A percentile compares a stretch with the other conserved stretches of the same genome.
Evolutionary conservation across 495 filamentous ascomycete species (phyloP).

Genomic region (Hypoxylon subgilvum): DNA sequence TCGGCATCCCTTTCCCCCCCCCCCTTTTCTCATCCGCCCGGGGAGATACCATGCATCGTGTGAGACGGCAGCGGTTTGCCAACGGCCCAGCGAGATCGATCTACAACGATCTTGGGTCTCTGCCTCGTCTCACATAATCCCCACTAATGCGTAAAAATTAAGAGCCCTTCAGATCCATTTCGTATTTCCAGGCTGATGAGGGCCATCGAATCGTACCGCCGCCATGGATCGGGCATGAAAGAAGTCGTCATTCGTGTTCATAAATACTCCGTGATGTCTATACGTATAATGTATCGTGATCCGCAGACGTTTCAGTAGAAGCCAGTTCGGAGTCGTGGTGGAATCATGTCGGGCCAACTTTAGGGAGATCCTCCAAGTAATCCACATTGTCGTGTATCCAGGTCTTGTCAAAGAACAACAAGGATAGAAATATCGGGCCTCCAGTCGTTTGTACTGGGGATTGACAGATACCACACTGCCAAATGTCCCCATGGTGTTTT

Average conservation of each 20-base stretch:
- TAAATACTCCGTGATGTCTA: conserved; percentile 45
- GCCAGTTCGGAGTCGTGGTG: conserved; percentile 23
- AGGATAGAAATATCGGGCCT: conserved; percentile 8
- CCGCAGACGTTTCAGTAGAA: conserved; percentile 13
- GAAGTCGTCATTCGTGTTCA: conserved; percentile 43
- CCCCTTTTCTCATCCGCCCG: conserved; percentile 9
- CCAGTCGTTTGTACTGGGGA: conserved; percentile 11
- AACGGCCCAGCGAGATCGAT: conserved; percentile 4
- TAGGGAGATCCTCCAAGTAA: conserved; percentile 18
- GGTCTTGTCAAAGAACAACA: conserved; percentile 2
- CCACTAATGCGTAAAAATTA: conserved; percentile 23
- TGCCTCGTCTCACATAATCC: conserved; percentile 10
- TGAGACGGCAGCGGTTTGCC: conserved; percentile 16
- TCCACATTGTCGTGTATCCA: conserved; percentile 25
- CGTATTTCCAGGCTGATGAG: conserved; percentile 8
- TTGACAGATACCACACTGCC: conserved; percentile 1
- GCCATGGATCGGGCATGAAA: conserved; percentile 21
- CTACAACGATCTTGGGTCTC: neutral
- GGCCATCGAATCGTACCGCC: conserved; percentile 10
- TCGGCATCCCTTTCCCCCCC: conserved; percentile 10
- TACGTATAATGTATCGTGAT: conserved; percentile 27
- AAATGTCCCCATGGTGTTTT: conserved; percentile 25
- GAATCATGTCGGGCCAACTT: conserved; percentile 19
- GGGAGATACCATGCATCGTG: conserved; percentile 12
- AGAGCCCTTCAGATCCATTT: conserved; percentile 19